Percentiles rank a stretch among this genome's conserved stretches.
Evolutionary conservation across 768 basidiomycete species (phyloP).

Genomic region (Mycena rebaudengoi): DNA sequence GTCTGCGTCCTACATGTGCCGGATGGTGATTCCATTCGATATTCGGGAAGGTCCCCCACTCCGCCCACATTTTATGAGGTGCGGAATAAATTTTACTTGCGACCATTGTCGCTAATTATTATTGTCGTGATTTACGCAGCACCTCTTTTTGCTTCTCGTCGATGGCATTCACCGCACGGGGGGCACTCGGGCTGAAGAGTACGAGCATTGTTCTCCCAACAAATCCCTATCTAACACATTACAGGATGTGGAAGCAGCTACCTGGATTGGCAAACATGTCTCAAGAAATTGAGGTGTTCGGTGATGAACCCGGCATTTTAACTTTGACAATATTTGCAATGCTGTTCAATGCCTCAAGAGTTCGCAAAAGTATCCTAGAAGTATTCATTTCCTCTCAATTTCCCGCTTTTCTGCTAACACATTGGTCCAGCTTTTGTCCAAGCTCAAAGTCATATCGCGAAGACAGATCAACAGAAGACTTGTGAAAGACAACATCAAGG

Average conservation of each 20-base stretch:
- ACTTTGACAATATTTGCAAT: neutral
- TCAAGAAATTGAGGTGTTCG: neutral
- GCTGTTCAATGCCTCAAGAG: neutral
- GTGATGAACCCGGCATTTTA: neutral
- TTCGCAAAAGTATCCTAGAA: neutral
- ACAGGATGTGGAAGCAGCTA: neutral
- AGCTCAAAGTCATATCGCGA: neutral
- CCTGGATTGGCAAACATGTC: neutral
- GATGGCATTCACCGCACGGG: neutral
- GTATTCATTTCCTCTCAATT: neutral
- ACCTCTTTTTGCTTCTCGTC: neutral
- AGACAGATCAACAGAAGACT: neutral
- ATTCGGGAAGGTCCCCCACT: neutral
- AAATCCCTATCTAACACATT: neutral
- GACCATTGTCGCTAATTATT: neutral
- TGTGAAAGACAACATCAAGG: neutral
- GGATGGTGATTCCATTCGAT: neutral
- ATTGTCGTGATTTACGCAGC: neutral
- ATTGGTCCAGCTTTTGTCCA: neutral
- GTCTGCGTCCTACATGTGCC: neutral
- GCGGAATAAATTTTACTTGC: neutral
- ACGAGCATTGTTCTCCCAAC: neutral
- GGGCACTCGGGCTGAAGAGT: neutral
- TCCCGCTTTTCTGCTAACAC: neutral
- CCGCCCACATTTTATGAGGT: neutral